A percentile compares a stretch with the other conserved stretches of the same genome.
These are phyloP conservation scores for Alectoria sarmentosa DNA, from an alignment of 495 filamentous ascomycete genomes.

Conservation along the genomic window DNA sequence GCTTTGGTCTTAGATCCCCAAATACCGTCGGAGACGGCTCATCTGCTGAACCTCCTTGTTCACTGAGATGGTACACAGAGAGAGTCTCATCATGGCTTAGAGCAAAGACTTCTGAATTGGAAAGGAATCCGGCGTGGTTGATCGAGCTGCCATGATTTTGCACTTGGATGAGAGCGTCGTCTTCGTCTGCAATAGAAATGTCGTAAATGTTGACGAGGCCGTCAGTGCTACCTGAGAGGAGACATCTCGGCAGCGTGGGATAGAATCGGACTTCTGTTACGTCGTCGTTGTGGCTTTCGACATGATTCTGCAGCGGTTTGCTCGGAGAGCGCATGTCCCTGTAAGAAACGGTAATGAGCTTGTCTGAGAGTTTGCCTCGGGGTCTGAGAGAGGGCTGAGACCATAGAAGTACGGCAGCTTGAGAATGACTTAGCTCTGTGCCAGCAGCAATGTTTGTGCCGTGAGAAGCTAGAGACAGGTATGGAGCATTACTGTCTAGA, in stretches of 20 bases:
- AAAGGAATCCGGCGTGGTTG: constrained; percentile 77
- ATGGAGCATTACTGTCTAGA: constrained; percentile 42
- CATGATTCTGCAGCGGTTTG: constrained; percentile 53
- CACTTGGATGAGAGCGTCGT: constrained; percentile 77
- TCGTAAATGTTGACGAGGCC: constrained; percentile 83
- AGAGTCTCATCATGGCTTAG: constrained; percentile 77
- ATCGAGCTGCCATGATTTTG: constrained; percentile 82
- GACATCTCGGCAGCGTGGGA: constrained; percentile 61
- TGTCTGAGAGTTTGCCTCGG: neutral
- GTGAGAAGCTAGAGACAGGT: constrained; percentile 64
- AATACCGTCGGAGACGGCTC: constrained; percentile 48
- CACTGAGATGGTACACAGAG: constrained; percentile 64
- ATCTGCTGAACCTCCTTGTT: constrained; percentile 38
- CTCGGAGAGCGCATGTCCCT: constrained; percentile 62
- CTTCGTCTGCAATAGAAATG: constrained; percentile 65
- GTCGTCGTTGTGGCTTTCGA: constrained; percentile 88
- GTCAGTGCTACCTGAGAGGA: constrained; percentile 89
- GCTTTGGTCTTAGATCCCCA: constrained; percentile 63
- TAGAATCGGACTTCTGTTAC: constrained; percentile 80
- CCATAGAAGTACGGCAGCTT: constrained; percentile 72
- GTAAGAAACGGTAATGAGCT: constrained; percentile 32
- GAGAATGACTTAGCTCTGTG: constrained; percentile 66
- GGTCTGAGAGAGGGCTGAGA: constrained; percentile 26
- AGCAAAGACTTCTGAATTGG: constrained; percentile 58
- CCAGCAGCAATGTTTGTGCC: constrained; percentile 61